phyloP scores from a whole-genome alignment of 31 red algal genomes.

The Asparagopsis taxiformis region DNA sequence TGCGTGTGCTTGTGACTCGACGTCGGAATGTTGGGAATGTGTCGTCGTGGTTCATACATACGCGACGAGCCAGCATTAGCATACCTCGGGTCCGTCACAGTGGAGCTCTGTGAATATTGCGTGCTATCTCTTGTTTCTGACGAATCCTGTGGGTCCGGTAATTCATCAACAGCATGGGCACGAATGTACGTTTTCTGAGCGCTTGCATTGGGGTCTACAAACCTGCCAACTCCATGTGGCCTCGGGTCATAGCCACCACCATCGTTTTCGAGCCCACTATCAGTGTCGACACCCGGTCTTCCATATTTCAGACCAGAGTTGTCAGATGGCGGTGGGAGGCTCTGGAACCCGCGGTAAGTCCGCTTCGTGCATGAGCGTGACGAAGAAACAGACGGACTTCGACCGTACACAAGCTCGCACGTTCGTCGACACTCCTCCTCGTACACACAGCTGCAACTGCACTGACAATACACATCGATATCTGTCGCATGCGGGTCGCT shows the following conservation, averaged over 20 bases:
- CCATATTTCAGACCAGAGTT: background rate
- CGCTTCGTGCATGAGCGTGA: conserved; percentile 25
- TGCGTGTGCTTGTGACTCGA: no score
- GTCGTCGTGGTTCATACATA: no score
- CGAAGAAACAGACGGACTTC: conserved; percentile 52
- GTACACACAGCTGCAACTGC: conserved; percentile 63
- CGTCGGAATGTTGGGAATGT: no score
- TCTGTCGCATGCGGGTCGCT: conserved; percentile 55
- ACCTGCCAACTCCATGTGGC: background rate
- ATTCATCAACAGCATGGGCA: conserved; percentile 21
- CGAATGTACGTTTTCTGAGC: conserved; percentile 8
- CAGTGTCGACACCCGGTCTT: background rate
- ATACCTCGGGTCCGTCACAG: no score
- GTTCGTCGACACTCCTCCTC: conserved; percentile 59
- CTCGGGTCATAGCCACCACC: conserved; percentile 1
- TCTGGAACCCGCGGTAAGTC: conserved; percentile 20
- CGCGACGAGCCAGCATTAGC: no score
- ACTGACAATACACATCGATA: conserved; percentile 65
- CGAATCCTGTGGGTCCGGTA: conserved; percentile 4
- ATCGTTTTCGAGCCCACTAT: no score
- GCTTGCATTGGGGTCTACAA: background rate
- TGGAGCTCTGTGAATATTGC: no score
- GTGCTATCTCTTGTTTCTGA: background rate
- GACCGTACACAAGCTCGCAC: conserved; percentile 50
- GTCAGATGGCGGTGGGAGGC: conserved; percentile 6